These are phyloP conservation scores for Xerocomellus intermedius DNA, from an alignment of 768 basidiomycete genomes.

Conservation along the genomic window DNA sequence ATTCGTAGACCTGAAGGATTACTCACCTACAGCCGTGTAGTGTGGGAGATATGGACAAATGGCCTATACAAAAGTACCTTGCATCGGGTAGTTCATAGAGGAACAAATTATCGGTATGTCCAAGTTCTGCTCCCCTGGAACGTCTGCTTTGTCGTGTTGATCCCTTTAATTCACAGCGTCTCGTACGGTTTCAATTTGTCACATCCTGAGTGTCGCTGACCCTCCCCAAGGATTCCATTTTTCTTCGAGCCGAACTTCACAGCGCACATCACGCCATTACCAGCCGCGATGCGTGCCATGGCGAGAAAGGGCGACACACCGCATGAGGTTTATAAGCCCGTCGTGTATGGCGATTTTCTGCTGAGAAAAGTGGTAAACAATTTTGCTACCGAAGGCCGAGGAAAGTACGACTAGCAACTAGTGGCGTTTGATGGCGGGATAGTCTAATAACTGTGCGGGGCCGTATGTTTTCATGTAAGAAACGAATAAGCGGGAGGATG, in stretches of 20 bases:
- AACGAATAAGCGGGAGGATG: not conserved
- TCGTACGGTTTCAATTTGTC: conserved; percentile 50
- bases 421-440: not conserved
- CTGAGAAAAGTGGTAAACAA: conserved; percentile 70
- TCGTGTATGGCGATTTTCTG: conserved; percentile 80
- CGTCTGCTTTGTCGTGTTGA: conserved; percentile 3
- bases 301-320: conserved; percentile 12
- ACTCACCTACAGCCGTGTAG: conserved; percentile 34
- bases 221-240: conserved; percentile 67
- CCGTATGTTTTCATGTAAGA: not conserved
- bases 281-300: conserved; percentile 49
- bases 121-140: not conserved
- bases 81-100: conserved; percentile 83
- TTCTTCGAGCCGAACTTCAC: conserved; percentile 92
- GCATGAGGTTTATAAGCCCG: conserved; percentile 40
- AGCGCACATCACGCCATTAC: conserved; percentile 64
- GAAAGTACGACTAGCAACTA: conserved; percentile 28
- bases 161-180: conserved; percentile 43
- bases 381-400: conserved; percentile 48
- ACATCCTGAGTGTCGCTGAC: conserved; percentile 1
- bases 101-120: conserved; percentile 63
- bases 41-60: conserved; percentile 93
- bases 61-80: conserved; percentile 86
- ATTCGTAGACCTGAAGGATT: not conserved
- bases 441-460: not conserved